A percentile compares a stretch with the other conserved stretches of the same genome.
Evolutionary conservation across 768 basidiomycete genomes (phyloP).

Genomic region (Naganishia antarctica): DNA sequence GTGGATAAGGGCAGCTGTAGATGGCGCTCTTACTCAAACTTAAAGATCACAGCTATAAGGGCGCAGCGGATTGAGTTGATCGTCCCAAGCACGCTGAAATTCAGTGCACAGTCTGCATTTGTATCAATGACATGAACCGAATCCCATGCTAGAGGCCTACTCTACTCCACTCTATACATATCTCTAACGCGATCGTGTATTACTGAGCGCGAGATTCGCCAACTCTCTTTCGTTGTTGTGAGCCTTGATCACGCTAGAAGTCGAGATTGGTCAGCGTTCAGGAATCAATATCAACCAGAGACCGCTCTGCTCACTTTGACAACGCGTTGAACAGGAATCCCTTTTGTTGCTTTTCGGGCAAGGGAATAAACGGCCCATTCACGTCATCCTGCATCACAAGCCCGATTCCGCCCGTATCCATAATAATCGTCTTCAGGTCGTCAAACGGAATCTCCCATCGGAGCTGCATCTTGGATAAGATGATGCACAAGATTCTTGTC

Average conservation of each 20-base stretch:
- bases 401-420: constrained; percentile 80
- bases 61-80: no score
- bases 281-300: no score
- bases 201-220: constrained; percentile 1
- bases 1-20: no score
- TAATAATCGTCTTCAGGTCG: constrained; percentile 77
- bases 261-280: background rate
- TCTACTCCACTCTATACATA: background rate
- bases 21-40: no score
- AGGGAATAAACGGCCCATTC: constrained; percentile 52
- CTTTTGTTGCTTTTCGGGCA: constrained; percentile 46
- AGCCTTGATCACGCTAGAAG: constrained; percentile 13
- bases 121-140: no score
- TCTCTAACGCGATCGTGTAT: background rate
- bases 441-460: constrained; percentile 89
- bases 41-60: no score
- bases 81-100: no score
- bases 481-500: constrained; percentile 72
- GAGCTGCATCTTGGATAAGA: constrained; percentile 74
- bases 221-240: constrained; percentile 15
- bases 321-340: constrained; percentile 49
- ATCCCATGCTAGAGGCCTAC: background rate
- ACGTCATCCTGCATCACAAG: constrained; percentile 66
- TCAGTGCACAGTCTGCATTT: no score
- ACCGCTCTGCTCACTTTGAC: background rate